phyloP scores from a whole-genome alignment of 2,329 filamentous ascomycete species.

The Verticillium nubilum region DNA sequence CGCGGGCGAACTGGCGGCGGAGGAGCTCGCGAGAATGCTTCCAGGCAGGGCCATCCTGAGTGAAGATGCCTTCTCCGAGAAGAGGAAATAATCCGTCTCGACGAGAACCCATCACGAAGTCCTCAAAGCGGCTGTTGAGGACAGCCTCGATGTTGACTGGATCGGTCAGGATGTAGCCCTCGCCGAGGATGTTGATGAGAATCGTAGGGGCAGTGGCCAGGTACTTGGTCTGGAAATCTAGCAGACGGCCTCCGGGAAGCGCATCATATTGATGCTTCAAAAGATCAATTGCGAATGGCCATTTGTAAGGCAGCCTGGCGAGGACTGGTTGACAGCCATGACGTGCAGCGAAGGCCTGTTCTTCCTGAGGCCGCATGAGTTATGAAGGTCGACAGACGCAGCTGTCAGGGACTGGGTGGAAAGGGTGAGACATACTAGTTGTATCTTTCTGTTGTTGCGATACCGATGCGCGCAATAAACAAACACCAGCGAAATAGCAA shows the following conservation, averaged over 20 bases:
- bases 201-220: constrained; percentile 1
- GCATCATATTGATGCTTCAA: constrained; percentile 4
- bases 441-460: background rate
- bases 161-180: constrained; percentile 1
- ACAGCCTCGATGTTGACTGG: constrained; percentile 3
- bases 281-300: background rate
- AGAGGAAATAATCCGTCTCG: constrained; percentile 11
- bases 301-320: no score
- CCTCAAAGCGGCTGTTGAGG: background rate
- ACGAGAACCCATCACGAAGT: constrained; percentile 1
- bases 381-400: no score
- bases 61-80: constrained; percentile 29
- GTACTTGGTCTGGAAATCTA: constrained; percentile 4
- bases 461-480: background rate
- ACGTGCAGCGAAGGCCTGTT: background rate
- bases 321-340: background rate
- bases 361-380: no score
- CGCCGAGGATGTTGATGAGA: constrained; percentile 1
- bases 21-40: constrained; percentile 26
- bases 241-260: constrained; percentile 1
- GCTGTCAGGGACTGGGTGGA: no score
- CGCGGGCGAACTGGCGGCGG: constrained; percentile 22
- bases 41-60: constrained; percentile 25
- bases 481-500: background rate
- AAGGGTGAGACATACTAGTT: no score